Base-by-base conservation (phyloP, 495 filamentous ascomycete genomes). In the Letharia columbiana region DNA sequence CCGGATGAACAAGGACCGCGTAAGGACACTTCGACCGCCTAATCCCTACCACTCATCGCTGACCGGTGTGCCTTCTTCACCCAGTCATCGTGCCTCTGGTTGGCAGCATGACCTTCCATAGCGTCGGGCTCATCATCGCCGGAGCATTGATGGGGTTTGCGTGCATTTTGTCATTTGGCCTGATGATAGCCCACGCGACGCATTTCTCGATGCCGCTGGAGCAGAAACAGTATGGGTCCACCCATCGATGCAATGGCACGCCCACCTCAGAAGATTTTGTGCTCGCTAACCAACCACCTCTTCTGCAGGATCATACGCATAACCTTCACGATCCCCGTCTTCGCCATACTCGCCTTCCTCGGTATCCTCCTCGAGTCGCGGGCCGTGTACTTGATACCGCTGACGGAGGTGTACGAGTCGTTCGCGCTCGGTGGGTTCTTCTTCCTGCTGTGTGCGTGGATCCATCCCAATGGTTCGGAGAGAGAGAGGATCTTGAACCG, bases 161-260 rank as follows among this genome's bases (percentile, higher is more conserved):
- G 52, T 57, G 18, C 52, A 23, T 57, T 1, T 33, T 31, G 52
- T 57, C 52, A 23, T 28, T 23, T 33, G 28, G 13, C 52, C 20
- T 57, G 12, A 31, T 57, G 23, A 31, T 57, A 33, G 18, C 35
- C 23, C 52, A 57, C 35, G 52, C 52, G 9, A 57, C n/a, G n/a
- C 52, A 31, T 57, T 57, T 15, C 23, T 57, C 52, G 23, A 57
- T 13, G 28, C 52, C 52, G 11, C 35, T 17, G 7, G 23, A 57
- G 52, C 52, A 57, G 52, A 57, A 57, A 33, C 52, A 57, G 52
- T 57, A 57, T 33, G 52, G 13, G 23, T 57, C 35, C 23, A 12
- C 9, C 20, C 15, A 0, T 31, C 3, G 23, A 31, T 11, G n/a
- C 23, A 28, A 28, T 28, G 23, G 23, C 23, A 28, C 23, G 23